Base-by-base conservation (phyloP, 768 basidiomycete species). In the Coprinopsis strossmayeri region DNA sequence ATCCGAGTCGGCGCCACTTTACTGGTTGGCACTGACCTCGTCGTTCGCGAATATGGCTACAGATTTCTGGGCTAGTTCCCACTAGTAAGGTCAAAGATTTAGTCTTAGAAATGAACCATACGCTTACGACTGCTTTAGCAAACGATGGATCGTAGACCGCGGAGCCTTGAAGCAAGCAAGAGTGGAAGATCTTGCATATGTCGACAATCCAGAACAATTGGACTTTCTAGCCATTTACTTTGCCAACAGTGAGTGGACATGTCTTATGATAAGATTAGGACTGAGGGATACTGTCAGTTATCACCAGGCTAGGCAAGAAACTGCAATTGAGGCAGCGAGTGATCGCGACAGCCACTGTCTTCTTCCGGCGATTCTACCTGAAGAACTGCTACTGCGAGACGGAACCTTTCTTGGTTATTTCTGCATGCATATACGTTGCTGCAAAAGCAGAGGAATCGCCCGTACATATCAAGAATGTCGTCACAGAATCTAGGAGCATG, bases 401-500 rank as follows among this genome's bases (percentile, higher is more conserved):
- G 0, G 96, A 98, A 55, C 92, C 92, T 0, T 93, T 90, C 58
- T 73, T 94, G 49, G 93, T 97, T 43, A 82, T 93, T 37, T 82
- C 92, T 0, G 91, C 93, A 0, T 99, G 95, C 66, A 84, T 85
- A 55, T 98, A 97, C 64, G 86, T 98, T 27, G 94, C 95, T 7
- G 91, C 94, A 0, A 99, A 99, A 64, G 91, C 93, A 1, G 96
- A 99, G 61, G 96, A 99, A 64, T 90, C 85, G 0, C 94, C 96
- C 0, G 78, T 92, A 0, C 92, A 94, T 60, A 92, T 98, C 68
- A 97, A 97, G 70, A 87, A 78, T 54, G 83, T 97, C 24, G 84
- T 95, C 23, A 67, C 81, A 1, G 94, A 97, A 61, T 85, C 93
- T 0, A 78, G 88, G 48, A 58, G 74, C 4, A 65, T 93, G 35